phyloP scores from a whole-genome alignment of 371 early-diverging fungal genomes.

The Smittium culicis region DNA sequence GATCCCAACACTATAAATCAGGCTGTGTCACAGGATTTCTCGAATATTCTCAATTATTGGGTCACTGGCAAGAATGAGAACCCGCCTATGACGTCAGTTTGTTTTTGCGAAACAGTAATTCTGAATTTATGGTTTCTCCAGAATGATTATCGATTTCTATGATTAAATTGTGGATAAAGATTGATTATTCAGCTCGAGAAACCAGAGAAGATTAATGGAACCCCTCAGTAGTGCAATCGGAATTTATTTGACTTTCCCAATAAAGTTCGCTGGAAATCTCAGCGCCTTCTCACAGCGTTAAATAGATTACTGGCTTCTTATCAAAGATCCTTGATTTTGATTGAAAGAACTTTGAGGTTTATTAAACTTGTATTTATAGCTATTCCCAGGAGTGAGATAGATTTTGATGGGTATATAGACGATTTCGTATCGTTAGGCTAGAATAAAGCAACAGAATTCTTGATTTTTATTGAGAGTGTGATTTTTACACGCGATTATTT shows the following conservation, averaged over 20 bases:
- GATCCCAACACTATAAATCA: not conserved
- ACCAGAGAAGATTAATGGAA: not conserved
- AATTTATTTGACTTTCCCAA: conserved; percentile 7
- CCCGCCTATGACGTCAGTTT: not conserved
- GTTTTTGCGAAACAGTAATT: not conserved
- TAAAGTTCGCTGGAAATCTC: conserved; percentile 11
- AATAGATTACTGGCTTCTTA: not conserved
- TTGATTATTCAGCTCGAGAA: not conserved
- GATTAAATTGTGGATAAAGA: not conserved
- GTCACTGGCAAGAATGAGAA: not conserved
- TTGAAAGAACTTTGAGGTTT: not conserved
- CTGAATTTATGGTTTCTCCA: not conserved
- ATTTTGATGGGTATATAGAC: conserved; percentile 25
- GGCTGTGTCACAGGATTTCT: not conserved
- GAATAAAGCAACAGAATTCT: too few species aligned
- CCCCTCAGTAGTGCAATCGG: not conserved
- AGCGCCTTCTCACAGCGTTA: not conserved
- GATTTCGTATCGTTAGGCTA: too few species aligned
- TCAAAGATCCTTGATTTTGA: not conserved
- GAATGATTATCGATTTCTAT: not conserved
- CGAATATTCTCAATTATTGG: not conserved
- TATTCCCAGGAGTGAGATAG: conserved; percentile 27
- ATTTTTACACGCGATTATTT: too few species aligned
- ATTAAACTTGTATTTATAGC: conserved; percentile 22
- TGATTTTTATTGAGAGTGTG: too few species aligned